Percentiles rank a stretch among this genome's conserved stretches.
Conservation (phyloP, 164 flowering plant genomes). For the Annona squamosa region DNA sequence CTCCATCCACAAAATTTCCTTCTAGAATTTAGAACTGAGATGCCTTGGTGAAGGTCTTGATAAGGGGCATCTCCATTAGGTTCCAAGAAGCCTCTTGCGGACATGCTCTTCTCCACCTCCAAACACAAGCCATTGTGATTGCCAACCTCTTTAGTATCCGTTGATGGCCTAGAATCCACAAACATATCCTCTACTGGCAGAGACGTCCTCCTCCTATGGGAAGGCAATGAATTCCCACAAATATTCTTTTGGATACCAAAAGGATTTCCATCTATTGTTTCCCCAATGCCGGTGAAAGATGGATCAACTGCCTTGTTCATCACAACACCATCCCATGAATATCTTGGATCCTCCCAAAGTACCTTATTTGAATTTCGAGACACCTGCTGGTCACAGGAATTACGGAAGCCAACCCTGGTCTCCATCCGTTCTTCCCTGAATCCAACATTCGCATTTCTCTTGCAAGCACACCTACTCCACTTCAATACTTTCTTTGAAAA, state of each 20-base stretch:
- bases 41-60: conserved; percentile 4
- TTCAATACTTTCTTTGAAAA: conserved; percentile 9
- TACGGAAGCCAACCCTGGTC: not conserved
- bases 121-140: conserved; percentile 1
- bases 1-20: conserved; percentile 16
- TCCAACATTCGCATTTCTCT: not conserved
- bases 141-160: conserved; percentile 7
- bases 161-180: conserved; percentile 4
- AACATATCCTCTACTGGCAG: conserved; percentile 8
- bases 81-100: not conserved
- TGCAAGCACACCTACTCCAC: conserved; percentile 1
- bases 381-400: conserved; percentile 5
- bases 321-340: conserved; percentile 17
- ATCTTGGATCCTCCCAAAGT: conserved; percentile 17
- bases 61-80: not conserved
- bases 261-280: not conserved
- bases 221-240: not conserved
- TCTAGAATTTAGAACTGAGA: conserved; percentile 1
- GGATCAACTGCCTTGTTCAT: conserved; percentile 5
- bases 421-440: not conserved
- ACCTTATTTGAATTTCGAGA: conserved; percentile 12
- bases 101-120: conserved; percentile 2
- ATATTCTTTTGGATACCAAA: not conserved
- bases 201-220: conserved; percentile 8
- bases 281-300: conserved; percentile 2